Base-by-base conservation (phyloP, 78 protist genomes). In the Speleostelium caveatum region DNA sequence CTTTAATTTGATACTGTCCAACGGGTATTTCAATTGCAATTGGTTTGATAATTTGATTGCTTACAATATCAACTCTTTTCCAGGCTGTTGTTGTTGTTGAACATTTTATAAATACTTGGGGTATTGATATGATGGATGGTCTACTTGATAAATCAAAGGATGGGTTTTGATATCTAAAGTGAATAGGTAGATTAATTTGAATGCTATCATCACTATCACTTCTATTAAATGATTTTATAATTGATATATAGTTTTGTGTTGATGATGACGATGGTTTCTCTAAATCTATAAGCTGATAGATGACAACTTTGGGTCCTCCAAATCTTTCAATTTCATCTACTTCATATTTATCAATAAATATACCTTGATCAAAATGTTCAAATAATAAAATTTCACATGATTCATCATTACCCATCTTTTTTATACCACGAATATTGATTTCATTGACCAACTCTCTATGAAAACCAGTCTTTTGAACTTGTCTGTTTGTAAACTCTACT, bases 91-190 rank as follows among this genome's bases (percentile, higher is more conserved):
- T 42, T n/a, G 61, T 32, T 0, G 56, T 6, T 53, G 42, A 30
- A 33, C 89, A 80, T 38, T 21, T 12, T 2, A 80, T 22, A 32
- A 41, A 83, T 0, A 83, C 3, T 5, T 30, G 10, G 26, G 91
- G 91, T 19, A 66, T 22, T 0, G 68, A 58, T 1, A 83, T 59
- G 0, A n/a, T 30, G 0, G 91, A 56, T 45, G 51, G 58, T 21
- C 91, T 19, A 42, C 10, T 32, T 62, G 49, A 22, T 26, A 65
- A 14, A 3, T 21, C 35, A 10, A 41, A 26, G 8, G 38, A 17
- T 41, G 91, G 91, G 55, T 83, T 83, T 60, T 83, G 91, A 45
- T 83, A 83, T 19, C 91, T 39, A 55, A 83, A 51, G 69, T 83
- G 91, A 58, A 83, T 49, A 33, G 91, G 91, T 0, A 83, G 16